phyloP scores from a whole-genome alignment of 257 asterid genomes.

The Craterostigma plantagineum region DNA sequence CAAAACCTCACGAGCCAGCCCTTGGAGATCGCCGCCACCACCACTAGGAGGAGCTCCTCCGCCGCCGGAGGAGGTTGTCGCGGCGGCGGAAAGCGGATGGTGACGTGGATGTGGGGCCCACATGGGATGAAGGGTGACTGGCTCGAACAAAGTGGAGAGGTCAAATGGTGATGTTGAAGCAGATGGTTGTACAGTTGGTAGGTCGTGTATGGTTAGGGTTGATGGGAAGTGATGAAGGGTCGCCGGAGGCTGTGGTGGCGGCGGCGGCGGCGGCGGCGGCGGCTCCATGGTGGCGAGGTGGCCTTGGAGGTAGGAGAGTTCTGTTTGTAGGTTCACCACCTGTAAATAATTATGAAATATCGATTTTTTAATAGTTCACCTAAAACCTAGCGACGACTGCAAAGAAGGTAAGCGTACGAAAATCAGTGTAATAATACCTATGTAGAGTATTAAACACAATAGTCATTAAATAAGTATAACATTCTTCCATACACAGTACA shows the following conservation, averaged over 20 bases:
- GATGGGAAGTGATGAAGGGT: constrained; percentile 5
- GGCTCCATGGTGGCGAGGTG: constrained; percentile 79
- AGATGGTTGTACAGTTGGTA: constrained; percentile 51
- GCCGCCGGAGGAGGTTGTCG: constrained; percentile 11
- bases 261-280: constrained; percentile 38
- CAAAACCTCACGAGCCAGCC: constrained; percentile 21
- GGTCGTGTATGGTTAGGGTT: constrained; percentile 16
- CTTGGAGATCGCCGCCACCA: constrained; percentile 58
- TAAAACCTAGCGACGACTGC: too few relatives aligned
- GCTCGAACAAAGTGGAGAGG: too few relatives aligned
- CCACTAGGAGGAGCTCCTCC: not conserved
- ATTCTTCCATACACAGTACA: too few relatives aligned
- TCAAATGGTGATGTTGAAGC: constrained; percentile 1
- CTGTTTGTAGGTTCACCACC: constrained; percentile 79
- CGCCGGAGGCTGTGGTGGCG: constrained; percentile 15
- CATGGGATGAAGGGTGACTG: too few relatives aligned
- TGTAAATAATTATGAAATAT: too few relatives aligned
- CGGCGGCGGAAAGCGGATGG: constrained; percentile 12
- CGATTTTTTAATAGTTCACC: not conserved
- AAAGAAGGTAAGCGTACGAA: too few relatives aligned
- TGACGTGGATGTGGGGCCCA: too few relatives aligned
- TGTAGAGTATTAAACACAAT: too few relatives aligned
- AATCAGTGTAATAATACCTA: too few relatives aligned
- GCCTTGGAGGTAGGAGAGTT: constrained; percentile 56
- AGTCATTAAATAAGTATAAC: too few relatives aligned